These are phyloP conservation scores for Debaryomyces castellii DNA, from an alignment of 805 yeast genomes.

Conservation along the genomic window DNA sequence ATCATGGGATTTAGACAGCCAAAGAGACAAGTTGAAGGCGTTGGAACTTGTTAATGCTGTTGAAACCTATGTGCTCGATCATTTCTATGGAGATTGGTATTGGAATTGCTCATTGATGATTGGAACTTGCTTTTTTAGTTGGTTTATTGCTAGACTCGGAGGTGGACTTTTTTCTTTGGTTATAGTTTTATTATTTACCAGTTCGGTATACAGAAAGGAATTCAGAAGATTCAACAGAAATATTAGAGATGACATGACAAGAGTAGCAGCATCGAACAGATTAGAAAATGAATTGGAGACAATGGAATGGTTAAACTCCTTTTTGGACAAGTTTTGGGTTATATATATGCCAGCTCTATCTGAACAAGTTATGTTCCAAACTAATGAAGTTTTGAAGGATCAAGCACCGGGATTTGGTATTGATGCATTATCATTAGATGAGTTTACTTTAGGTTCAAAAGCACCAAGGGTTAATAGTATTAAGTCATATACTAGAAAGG, in stretches of 20 bases:
- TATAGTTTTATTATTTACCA: constrained; percentile 58
- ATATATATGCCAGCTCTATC: constrained; percentile 85
- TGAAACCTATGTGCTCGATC: constrained; percentile 64
- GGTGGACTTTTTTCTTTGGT: constrained; percentile 64
- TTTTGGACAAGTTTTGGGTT: constrained; percentile 80
- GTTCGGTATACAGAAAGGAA: constrained; percentile 70
- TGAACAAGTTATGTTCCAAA: constrained; percentile 67
- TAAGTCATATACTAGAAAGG: constrained; percentile 70
- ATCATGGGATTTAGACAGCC: constrained; percentile 27
- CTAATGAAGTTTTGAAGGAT: constrained; percentile 66
- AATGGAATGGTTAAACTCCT: constrained; percentile 78
- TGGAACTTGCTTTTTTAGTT: constrained; percentile 72
- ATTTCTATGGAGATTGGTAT: constrained; percentile 69
- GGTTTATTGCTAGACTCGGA: constrained; percentile 63
- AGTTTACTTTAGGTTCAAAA: constrained; percentile 78
- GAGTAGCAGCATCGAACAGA: constrained; percentile 62
- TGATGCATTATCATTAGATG: constrained; percentile 68
- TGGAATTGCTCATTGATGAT: constrained; percentile 63
- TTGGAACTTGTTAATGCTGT: constrained; percentile 34
- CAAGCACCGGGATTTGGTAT: constrained; percentile 83
- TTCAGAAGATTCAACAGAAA: constrained; percentile 74
- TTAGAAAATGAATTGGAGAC: constrained; percentile 67
- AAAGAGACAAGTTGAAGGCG: constrained; percentile 22
- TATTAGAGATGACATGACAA: constrained; percentile 71
- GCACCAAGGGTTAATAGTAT: constrained; percentile 74